These are phyloP conservation scores for Mortierella sp. DNA, from an alignment of 371 early-diverging fungal genomes.

Conservation along the genomic window DNA sequence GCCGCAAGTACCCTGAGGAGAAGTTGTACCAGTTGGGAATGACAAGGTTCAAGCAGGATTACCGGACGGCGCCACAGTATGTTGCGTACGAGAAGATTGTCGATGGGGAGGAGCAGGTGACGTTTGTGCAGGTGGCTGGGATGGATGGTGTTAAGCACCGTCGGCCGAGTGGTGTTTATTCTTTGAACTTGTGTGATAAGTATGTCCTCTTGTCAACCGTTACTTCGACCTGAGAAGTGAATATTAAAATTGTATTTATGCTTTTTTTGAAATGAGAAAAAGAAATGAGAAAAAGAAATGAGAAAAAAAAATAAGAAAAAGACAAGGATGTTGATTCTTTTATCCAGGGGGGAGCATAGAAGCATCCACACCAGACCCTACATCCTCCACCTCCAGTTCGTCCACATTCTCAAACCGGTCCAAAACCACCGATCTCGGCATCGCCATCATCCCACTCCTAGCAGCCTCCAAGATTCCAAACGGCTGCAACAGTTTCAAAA, in stretches of 20 bases:
- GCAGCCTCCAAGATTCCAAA: constrained; percentile 96
- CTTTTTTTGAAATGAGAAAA: not conserved
- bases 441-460: constrained; percentile 95
- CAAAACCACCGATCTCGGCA: constrained; percentile 89
- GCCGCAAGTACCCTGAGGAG: constrained; percentile 4
- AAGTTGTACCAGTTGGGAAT: not conserved
- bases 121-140: constrained; percentile 5
- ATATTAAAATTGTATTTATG: no score
- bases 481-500: constrained; percentile 92
- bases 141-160: not conserved
- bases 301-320: not conserved
- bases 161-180: constrained; percentile 4
- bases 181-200: not conserved
- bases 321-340: constrained; percentile 7
- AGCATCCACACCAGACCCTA: constrained; percentile 79
- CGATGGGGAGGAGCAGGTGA: constrained; percentile 11
- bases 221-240: no score
- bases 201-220: not conserved
- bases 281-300: not conserved
- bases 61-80: constrained; percentile 1
- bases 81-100: constrained; percentile 1
- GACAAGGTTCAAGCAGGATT: not conserved
- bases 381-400: constrained; percentile 61
- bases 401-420: constrained; percentile 75
- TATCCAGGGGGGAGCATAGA: constrained; percentile 95